Evolutionary conservation across 805 yeast species (phyloP), one percentile per base, ranked within the genome.

Genomic region (Ogataea philodendri): DNA sequence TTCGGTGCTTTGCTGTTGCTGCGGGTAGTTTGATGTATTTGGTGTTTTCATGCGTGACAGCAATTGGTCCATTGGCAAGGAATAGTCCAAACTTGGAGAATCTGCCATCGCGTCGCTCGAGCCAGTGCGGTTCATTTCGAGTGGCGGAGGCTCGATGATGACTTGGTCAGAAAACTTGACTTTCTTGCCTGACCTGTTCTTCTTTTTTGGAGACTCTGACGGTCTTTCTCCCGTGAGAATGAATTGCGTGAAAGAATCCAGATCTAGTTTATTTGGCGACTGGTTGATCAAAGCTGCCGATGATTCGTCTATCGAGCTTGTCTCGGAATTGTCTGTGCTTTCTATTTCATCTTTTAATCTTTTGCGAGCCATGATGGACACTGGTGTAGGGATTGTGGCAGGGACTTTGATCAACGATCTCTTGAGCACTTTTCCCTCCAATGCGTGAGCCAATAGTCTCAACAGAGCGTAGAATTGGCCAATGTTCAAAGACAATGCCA

Each of bases 381-480:
- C 75, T 3, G 97, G 97, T 36, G 70, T 70, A 1, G 95, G 94
- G 11, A 86, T 74, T 0, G 84, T 76, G 0, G 94, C 84, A 3
- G 69, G 66, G 6, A 58, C 46, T 37, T 66, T 59, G 22, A 86
- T 72, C 52, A 78, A 60, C 15, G 65, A 59, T 44, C 86, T 63
- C 17, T 67, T 58, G 3, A 86, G 82, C n/a, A 68, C 55, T 21
- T 59, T 49, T 2, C 81, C 81, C 21, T 58, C 49, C 2, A 62
- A 30, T 11, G 85, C 58, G 57, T 86, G 96, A 13, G 95, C 74
- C 9, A 88, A 71, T 14, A 93, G 70, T 49, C 98, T 69, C 35
- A 90, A 57, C 22, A 87, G 70, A 1, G 95, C 96, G 63, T 84
- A 93, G 62, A 93, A 90, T 57, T 88, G 94, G 5, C 95, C 95